Conservation (phyloP, 305 asterid species). For the Nicotiana rustica region DNA sequence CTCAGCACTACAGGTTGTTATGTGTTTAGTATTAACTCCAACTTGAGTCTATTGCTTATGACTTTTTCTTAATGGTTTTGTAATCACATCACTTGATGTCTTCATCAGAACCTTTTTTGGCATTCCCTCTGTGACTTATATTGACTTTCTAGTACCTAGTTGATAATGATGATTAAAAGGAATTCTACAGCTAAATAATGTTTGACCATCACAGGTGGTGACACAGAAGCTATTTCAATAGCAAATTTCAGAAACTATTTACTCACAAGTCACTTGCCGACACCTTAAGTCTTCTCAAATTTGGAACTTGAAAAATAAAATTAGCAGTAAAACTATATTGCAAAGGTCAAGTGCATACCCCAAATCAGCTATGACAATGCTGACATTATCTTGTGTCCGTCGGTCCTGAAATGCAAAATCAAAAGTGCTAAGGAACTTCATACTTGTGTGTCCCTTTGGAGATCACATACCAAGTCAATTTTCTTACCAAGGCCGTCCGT, state of each 20-base stretch:
- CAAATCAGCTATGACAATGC: slow-evolving; percentile 60
- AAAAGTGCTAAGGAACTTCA: neutral
- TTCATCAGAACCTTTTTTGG: slow-evolving; percentile 30
- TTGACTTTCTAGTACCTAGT: neutral
- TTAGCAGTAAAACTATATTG: slow-evolving; percentile 13
- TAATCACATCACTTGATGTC: slow-evolving; percentile 16
- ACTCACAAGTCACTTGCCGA: neutral
- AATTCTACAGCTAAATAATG: neutral
- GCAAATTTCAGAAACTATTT: slow-evolving; percentile 11
- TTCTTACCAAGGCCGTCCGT: slow-evolving; percentile 78
- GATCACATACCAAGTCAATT: neutral
- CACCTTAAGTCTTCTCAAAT: slow-evolving; percentile 26
- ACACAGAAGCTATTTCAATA: no score
- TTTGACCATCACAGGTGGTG: neutral
- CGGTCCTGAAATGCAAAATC: slow-evolving; percentile 46
- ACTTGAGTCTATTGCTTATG: neutral
- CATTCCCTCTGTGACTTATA: neutral
- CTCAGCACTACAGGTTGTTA: neutral
- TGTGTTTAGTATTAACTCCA: neutral
- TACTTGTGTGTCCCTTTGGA: neutral
- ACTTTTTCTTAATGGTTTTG: neutral
- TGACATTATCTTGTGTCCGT: slow-evolving; percentile 61
- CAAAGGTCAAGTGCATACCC: slow-evolving; percentile 53
- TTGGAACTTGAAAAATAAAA: slow-evolving; percentile 19
- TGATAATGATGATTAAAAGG: slow-evolving; percentile 13